Conservation (phyloP, 805 yeast genomes). For the Candida germanica region DNA sequence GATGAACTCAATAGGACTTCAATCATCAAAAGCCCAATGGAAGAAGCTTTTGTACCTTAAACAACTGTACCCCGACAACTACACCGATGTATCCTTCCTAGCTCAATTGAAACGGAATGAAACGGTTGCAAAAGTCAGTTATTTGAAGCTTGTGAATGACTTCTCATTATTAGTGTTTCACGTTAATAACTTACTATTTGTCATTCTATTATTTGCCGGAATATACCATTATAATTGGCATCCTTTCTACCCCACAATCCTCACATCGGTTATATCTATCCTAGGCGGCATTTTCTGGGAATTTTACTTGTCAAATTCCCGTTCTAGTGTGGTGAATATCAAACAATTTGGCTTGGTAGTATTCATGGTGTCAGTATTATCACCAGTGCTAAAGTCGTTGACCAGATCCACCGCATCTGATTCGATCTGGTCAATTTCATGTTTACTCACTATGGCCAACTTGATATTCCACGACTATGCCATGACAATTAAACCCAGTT, state of each 20-base stretch:
- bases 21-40: conserved; percentile 51
- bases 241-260: conserved; percentile 40
- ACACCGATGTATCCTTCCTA: conserved; percentile 79
- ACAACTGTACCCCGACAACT: conserved; percentile 89
- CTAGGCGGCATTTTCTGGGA: conserved; percentile 32
- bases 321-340: conserved; percentile 22
- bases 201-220: conserved; percentile 67
- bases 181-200: conserved; percentile 58
- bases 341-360: conserved; percentile 70
- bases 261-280: conserved; percentile 24
- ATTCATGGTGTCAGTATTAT: conserved; percentile 68
- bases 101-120: conserved; percentile 75
- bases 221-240: conserved; percentile 51
- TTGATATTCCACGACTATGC: conserved; percentile 68
- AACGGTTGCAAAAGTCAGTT: conserved; percentile 66
- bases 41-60: conserved; percentile 77
- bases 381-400: conserved; percentile 87
- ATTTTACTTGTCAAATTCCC: conserved; percentile 7
- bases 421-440: conserved; percentile 89
- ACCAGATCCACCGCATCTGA: conserved; percentile 89
- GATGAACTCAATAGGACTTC: conserved; percentile 10
- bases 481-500: conserved; percentile 35
- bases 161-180: conserved; percentile 67
- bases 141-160: conserved; percentile 63
- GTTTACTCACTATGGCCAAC: conserved; percentile 72